A percentile compares a stretch with the other conserved stretches of the same genome.
Conservation (phyloP, 192 early-diverging fungal species). For the Chytriomyces confervae region DNA sequence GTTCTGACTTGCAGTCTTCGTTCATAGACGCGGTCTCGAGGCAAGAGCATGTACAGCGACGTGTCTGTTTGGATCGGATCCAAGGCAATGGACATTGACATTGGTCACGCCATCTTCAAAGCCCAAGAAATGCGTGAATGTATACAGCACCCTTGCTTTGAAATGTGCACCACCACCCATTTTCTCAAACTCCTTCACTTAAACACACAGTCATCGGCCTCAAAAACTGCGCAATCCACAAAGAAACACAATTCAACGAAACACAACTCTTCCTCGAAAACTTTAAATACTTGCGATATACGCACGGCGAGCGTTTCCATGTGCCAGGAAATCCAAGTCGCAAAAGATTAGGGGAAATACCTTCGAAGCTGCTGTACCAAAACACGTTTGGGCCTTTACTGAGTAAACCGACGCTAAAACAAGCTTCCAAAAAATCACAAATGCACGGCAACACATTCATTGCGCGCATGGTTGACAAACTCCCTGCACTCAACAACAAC, state of each 20-base stretch:
- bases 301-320: conserved; percentile 14
- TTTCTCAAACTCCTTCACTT: background rate
- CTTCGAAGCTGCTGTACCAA: background rate
- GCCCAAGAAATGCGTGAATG: conserved; percentile 13
- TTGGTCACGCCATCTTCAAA: conserved; percentile 4
- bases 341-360: background rate
- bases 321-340: background rate
- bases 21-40: conserved; percentile 1
- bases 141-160: background rate
- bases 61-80: conserved; percentile 12
- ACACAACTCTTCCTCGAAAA: background rate
- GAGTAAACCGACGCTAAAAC: too few relatives aligned
- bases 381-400: background rate
- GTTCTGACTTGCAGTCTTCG: background rate
- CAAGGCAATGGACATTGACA: background rate
- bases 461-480: too few relatives aligned
- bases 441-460: too few relatives aligned
- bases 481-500: background rate
- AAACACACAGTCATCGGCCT: conserved; percentile 12
- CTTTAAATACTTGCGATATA: conserved; percentile 22
- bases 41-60: conserved; percentile 6
- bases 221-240: conserved; percentile 21
- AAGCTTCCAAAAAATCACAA: too few relatives aligned
- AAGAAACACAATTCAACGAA: conserved; percentile 8
- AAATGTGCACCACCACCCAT: background rate